Base-by-base conservation (phyloP, 371 early-diverging fungal species). In the Sporodiniella umbellata region DNA sequence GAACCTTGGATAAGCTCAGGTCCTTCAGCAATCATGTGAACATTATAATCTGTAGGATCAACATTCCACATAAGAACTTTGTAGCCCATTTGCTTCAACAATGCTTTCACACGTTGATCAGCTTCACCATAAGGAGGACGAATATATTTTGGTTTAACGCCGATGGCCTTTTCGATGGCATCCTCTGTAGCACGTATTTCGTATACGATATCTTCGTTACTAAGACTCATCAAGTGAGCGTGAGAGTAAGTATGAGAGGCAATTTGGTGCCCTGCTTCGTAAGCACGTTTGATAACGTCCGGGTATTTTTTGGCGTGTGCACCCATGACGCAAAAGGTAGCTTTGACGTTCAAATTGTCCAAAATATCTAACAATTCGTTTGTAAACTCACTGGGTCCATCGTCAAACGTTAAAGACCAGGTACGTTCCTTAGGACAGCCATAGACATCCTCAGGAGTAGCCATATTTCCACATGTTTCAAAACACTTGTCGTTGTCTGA, bases 251-350 rank as follows among this genome's bases (percentile, higher is more conserved):
- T 80, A 48, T 81, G 81, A 0, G 72, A 70, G 4, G 66, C 78
- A 28, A 81, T 67, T 25, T 76, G 75, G 43, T 81, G 81, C 4
- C 81, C 81, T 6, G 68, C 48, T 0, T 58, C 45, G 43, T 63
- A 79, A 19, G 66, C 73, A 5, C 81, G 56, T 31, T 68, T 64
- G 33, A 78, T 25, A 15, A 73, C 43, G 12, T 54, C 48, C 0
- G 62, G 54, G 24, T 61, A 64, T 33, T 54, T 23, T 4, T 51
- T 33, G 33, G 66, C 66, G 48, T 68, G 57, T 8, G 64, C 42
- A 7, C 88, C 89, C 61, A 84, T 78, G 14, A 86, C 62, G 60
- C 86, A 90, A 57, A 87, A 88, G 0, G 89, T 90, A 1, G 75
- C 86, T 45, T 77, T 84, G 44, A 76, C 58, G 19, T 68, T 39